These are phyloP conservation scores for Nadsonia fulvescens DNA, from an alignment of 805 yeast species.

Conservation along the genomic window DNA sequence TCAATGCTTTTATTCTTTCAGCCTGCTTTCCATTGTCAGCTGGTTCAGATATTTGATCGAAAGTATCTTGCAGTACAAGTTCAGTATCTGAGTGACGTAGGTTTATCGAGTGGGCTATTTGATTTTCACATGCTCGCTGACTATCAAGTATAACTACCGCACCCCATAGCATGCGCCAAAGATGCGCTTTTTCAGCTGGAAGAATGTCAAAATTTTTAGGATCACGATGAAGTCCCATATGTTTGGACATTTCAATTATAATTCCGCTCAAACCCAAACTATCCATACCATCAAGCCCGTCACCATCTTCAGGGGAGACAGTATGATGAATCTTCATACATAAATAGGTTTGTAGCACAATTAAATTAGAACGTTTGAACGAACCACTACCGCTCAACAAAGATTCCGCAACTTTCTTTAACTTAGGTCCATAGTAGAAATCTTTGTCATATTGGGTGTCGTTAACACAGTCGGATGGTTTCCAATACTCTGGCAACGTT, in stretches of 20 bases:
- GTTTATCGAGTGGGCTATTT: too few relatives aligned
- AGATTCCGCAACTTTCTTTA: constrained; percentile 5
- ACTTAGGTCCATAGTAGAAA: constrained; percentile 5
- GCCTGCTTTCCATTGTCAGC: too few relatives aligned
- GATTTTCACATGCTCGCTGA: too few relatives aligned
- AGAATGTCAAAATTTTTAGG: constrained; percentile 5
- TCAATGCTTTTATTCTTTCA: too few relatives aligned
- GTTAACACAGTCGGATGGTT: too few relatives aligned
- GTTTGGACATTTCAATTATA: constrained; percentile 5
- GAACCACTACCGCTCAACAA: constrained; percentile 4
- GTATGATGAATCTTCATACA: constrained; percentile 4
- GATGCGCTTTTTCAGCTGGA: constrained; percentile 2
- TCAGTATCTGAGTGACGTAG: too few relatives aligned
- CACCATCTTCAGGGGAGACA: constrained; percentile 5
- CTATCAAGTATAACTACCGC: constrained; percentile 5
- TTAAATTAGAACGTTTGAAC: constrained; percentile 2
- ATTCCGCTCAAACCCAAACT: constrained; percentile 4
- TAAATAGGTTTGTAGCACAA: constrained; percentile 3
- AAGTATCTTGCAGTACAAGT: too few relatives aligned
- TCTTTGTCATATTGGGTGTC: too few relatives aligned
- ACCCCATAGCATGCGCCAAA: constrained; percentile 6
- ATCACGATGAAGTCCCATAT: constrained; percentile 6
- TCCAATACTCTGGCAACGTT: too few relatives aligned
- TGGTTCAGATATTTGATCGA: too few relatives aligned
- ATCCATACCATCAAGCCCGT: constrained; percentile 5